A percentile compares a stretch with the other conserved stretches of the same genome.
Evolutionary conservation across 495 filamentous ascomycete species (phyloP).

Genomic region (Sordaria brevicollis): DNA sequence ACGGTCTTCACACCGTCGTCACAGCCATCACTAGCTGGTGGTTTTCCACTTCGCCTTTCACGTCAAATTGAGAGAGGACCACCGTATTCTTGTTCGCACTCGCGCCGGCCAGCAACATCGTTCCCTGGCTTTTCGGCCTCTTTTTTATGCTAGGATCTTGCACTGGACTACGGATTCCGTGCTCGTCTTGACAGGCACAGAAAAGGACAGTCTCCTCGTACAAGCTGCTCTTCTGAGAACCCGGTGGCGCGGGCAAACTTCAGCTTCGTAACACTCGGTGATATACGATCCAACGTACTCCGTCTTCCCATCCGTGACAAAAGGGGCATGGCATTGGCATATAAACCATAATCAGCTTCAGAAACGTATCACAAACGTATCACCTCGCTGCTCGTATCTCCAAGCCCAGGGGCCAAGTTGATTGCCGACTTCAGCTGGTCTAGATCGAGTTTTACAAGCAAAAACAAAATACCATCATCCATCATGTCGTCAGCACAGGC

Average conservation of each 20-base stretch:
- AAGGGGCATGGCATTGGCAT: conserved; percentile 22
- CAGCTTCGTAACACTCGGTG: conserved; percentile 17
- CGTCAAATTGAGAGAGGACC: not conserved
- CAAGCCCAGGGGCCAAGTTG: not conserved
- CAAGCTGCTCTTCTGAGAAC: conserved; percentile 3
- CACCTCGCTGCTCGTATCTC: not conserved
- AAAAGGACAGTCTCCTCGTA: conserved; percentile 6
- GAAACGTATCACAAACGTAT: not conserved
- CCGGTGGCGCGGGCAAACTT: conserved; percentile 3
- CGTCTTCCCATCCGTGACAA: conserved; percentile 12
- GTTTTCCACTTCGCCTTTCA: not conserved
- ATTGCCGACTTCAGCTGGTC: conserved; percentile 8
- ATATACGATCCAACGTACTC: conserved; percentile 7
- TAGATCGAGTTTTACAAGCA: not conserved
- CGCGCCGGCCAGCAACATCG: not conserved
- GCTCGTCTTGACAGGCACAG: not conserved
- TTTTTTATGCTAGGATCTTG: not conserved
- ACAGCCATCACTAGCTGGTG: not conserved
- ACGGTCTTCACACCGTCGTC: not conserved
- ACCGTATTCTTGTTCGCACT: not conserved
- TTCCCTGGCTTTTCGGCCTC: not conserved
- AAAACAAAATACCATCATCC: no score
- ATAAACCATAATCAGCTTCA: conserved; percentile 7
- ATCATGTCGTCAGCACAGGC: conserved; percentile 50
- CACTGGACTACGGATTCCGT: not conserved